Evolutionary conservation across 306 rosid species (phyloP), one percentile per base, ranked within the genome.

Genomic region (Quercus rubra): DNA sequence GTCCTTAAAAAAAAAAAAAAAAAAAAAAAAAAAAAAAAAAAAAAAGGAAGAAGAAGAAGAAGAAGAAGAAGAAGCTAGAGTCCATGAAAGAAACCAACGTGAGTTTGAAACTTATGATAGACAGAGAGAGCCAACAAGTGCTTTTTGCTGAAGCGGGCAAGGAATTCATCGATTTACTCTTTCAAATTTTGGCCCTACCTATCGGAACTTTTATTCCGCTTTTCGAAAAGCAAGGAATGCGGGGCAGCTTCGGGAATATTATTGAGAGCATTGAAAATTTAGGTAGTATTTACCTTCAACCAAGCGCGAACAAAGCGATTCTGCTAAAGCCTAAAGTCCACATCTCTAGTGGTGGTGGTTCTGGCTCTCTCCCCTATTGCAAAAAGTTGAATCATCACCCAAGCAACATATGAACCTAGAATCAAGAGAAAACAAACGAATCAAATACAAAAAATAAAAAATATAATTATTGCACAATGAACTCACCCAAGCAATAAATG

Each of bases 101-200:
- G 17, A 73, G 49, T 4, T n/a, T 75, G 72, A 79, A 70, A 21
- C 83, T 81, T 21, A 56, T 78, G 1, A 55, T 85, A 5, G 81
- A 85, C 63, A 27, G 38, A 2, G 52, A 69, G 10, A 9, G 12
- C 0, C 38, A 61, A 1, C 74, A 23, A 33, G 79, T 80, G 15
- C 61, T 77, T 0, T 80, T 46, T 20, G 85, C 85, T 1, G 81
- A 61, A 61, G 68, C 31, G 25, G 66, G 38, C 17, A 80, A 73
- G 43, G 74, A 52, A 23, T 68, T 81, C 4, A 55, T 55, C 3
- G 78, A 84, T 51, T 80, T 84, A 28, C 82, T 84, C 13, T 73
- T 77, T 68, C 12, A 14, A 5, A 58, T 77, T 13, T n/a, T 77
- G 1, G 18, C 82, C 10, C 51, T 81, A 35, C 83, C 76, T 0